phyloP scores from a whole-genome alignment of 2,329 filamentous ascomycete genomes.

The Lomentospora prolificans region DNA sequence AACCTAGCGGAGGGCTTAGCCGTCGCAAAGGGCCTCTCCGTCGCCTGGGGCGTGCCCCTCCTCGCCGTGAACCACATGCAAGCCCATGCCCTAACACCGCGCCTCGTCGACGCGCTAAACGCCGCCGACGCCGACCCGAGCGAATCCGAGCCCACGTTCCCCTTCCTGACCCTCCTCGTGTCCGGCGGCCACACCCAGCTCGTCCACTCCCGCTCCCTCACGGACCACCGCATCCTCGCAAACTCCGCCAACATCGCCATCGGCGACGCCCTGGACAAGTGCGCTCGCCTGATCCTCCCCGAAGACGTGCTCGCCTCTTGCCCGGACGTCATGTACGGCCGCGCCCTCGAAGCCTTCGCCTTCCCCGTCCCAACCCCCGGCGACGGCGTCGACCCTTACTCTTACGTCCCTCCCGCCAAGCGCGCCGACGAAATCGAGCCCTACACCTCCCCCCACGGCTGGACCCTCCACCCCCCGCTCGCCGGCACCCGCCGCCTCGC shows the following conservation, averaged over 20 bases:
- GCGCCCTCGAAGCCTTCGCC: constrained; percentile 68
- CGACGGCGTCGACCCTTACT: constrained; percentile 9
- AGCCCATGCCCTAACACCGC: constrained; percentile 82
- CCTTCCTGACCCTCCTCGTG: constrained; percentile 79
- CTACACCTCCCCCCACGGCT: constrained; percentile 33
- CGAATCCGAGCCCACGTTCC: constrained; percentile 47
- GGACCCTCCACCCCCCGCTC: constrained; percentile 62
- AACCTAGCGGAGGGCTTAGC: constrained; percentile 71
- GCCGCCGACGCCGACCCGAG: constrained; percentile 10
- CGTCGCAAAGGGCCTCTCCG: constrained; percentile 76
- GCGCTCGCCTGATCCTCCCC: constrained; percentile 68
- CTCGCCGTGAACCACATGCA: constrained; percentile 96
- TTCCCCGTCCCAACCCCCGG: constrained; percentile 43
- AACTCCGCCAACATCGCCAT: constrained; percentile 72
- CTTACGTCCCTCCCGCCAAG: constrained; percentile 48
- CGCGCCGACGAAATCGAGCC: constrained; percentile 48
- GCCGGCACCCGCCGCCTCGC: constrained; percentile 44
- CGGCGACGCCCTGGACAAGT: constrained; percentile 84
- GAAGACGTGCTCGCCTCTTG: constrained; percentile 38
- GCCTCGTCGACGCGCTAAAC: constrained; percentile 58
- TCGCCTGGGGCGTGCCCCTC: constrained; percentile 74
- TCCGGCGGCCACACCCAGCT: constrained; percentile 90
- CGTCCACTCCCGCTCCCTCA: constrained; percentile 59
- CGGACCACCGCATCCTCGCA: constrained; percentile 63
- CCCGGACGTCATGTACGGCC: constrained; percentile 68